Evolutionary conservation across 2,329 filamentous ascomycete species (phyloP), one percentile per base, ranked within the genome.

Genomic region (Diaporthe aspalathi): DNA sequence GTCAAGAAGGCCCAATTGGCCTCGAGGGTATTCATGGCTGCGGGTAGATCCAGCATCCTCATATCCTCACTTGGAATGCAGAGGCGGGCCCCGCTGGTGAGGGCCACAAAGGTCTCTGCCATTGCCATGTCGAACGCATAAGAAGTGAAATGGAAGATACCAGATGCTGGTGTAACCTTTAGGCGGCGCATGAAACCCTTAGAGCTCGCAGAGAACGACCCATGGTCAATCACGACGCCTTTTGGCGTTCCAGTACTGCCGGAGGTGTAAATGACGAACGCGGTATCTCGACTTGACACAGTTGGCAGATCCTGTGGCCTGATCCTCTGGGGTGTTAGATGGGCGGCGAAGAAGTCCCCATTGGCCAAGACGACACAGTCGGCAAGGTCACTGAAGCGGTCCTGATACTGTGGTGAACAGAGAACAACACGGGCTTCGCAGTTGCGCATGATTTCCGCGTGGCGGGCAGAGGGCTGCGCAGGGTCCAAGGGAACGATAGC

Each of bases 241-340:
- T 89, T 89, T 0, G 87, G 87, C 17, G 78, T 79, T 3, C 87
- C 87, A 0, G 87, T 89, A 24, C 83, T 88, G 12, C 87, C 87
- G 5, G 86, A 88, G 6, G 87, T 89, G 76, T 88, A 89, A 72
- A 87, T 84, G 73, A 86, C 35, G 20, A 52, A 67, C 29, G 63
- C 63, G 8, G 29, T 29, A 50, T 49, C 35, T 17, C 12, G 1
- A 47, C 20, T 32, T 24, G 29, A 29, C 20, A 49, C 11, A 7
- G 6, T 24, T 9, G 54, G 62, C 29, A 50, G 29, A 38, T 50
- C 45, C 14, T 22, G 45, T 8, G 45, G 24, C 38, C 29, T 17
- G 62, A 52, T 35, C 50, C 6, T 20, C 17, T 27, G 27, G n/a
- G 29, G 12, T 4, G 20, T 24, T n/a, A 12, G 12, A 47, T 35